Base-by-base conservation (phyloP, 371 early-diverging fungal genomes). In the Apophysomyces trapeziformis region DNA sequence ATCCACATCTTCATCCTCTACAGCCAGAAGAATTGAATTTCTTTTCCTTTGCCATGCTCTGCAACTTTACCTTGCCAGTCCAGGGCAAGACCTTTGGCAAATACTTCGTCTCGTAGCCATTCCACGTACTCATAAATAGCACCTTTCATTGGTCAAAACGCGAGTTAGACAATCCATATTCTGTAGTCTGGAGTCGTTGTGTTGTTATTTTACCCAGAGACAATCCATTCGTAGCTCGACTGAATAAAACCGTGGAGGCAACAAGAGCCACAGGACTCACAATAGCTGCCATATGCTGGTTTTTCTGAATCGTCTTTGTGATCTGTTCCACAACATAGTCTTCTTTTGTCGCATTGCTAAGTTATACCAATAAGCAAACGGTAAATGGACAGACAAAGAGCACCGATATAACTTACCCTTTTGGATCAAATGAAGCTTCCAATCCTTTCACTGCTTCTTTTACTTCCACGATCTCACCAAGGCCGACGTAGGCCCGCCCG, bases 401-500 rank as follows among this genome's bases (percentile, higher is more conserved):
- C 21, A 12, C 39, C 0, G 4, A 7, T 41, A 1, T 60, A 14
- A 5, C 16, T 61, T 61, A 61, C 61, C 61, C 32, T 8, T 18
- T 32, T 45, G 43, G 5, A 13, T 41, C 32, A 16, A 45, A 61
- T 9, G 43, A 39, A 9, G 39, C 16, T 7, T 50, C 60, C 0
- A 70, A 64, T 26, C 67, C 64, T 38, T 73, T 45, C 7, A 71
- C 68, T 9, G 61, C 18, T 26, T 63, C 56, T 13, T 64, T 46
- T 3, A 79, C 66, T 47, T 76, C 71, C 47, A 83, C 67, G 0
- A 64, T 62, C 6, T 80, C 54, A 2, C 84, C 81, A 64, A 83
- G 72, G 8, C 79, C 78, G 16, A 83, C 69, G 56, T 74, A 80
- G 2, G 68, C 84, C 38, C 84, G 75, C 5, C 84, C 84, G 60